phyloP scores from a whole-genome alignment of 441 rosid species.

The Biscutella laevigata region DNA sequence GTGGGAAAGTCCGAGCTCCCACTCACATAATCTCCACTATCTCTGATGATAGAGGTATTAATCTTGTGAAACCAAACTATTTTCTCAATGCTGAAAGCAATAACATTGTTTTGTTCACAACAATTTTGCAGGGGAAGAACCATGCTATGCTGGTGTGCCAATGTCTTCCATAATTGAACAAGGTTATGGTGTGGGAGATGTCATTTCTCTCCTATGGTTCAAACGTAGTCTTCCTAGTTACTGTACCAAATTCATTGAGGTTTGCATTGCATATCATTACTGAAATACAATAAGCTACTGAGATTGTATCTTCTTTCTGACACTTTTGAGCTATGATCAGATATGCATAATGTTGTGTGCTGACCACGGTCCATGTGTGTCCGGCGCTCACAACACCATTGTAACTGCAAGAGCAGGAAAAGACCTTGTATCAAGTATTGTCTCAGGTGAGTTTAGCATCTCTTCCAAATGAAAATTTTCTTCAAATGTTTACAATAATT shows the following conservation, averaged over 20 bases:
- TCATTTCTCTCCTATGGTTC: conserved; percentile 91
- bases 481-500: not conserved
- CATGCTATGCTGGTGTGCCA: conserved; percentile 92
- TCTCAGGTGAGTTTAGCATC: conserved; percentile 45
- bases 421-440: conserved; percentile 96
- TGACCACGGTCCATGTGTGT: conserved; percentile 95
- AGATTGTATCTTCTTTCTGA: conserved; percentile 16
- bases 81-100: too few species aligned
- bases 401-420: conserved; percentile 98
- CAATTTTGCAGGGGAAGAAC: conserved; percentile 69
- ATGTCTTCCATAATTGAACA: conserved; percentile 92
- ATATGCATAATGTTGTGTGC: conserved; percentile 97
- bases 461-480: not conserved
- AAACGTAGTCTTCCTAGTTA: conserved; percentile 95
- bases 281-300: too few species aligned
- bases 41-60: conserved; percentile 83
- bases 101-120: too few species aligned
- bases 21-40: conserved; percentile 94
- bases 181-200: conserved; percentile 91
- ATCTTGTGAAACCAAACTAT: not conserved
- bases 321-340: conserved; percentile 27
- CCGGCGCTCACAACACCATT: conserved; percentile 94
- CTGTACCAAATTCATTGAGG: conserved; percentile 90
- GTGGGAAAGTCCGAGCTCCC: conserved; percentile 94
- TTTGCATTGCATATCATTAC: conserved; percentile 8